A percentile compares a stretch with the other conserved stretches of the same genome.
phyloP scores from a whole-genome alignment of 805 yeast species.

The Ogataea henricii region DNA sequence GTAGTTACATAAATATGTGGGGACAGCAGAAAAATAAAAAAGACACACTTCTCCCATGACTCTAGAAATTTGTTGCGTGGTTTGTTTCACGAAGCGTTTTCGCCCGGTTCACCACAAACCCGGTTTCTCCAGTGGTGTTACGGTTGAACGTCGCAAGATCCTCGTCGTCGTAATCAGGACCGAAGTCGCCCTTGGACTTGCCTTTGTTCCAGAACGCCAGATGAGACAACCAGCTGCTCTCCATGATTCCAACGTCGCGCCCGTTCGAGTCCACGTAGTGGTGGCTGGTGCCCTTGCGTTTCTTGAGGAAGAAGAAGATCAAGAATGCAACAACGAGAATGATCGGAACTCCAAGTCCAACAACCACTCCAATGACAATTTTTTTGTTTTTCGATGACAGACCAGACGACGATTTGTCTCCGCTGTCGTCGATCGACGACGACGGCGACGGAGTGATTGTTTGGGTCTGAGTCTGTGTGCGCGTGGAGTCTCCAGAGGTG shows the following conservation, averaged over 20 bases:
- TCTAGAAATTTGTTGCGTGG: conserved; percentile 29
- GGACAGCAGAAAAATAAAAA: neutral
- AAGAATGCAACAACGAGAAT: conserved; percentile 36
- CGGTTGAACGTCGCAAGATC: conserved; percentile 18
- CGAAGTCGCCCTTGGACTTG: conserved; percentile 26
- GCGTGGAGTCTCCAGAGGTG: conserved; percentile 2
- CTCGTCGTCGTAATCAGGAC: conserved; percentile 26
- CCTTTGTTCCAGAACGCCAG: conserved; percentile 30
- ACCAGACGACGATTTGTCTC: conserved; percentile 35
- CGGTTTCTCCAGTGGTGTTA: conserved; percentile 26
- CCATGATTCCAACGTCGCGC: conserved; percentile 33
- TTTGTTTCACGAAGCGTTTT: conserved; percentile 31
- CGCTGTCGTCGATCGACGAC: conserved; percentile 20
- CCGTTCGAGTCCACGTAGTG: conserved; percentile 40
- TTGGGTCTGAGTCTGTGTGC: conserved; percentile 8
- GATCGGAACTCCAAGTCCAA: conserved; percentile 70
- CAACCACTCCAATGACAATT: conserved; percentile 67
- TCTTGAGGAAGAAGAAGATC: conserved; percentile 18
- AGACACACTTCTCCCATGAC: neutral
- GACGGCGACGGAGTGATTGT: conserved; percentile 32
- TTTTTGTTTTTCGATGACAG: conserved; percentile 50
- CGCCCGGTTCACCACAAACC: conserved; percentile 35
- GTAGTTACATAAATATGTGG: conserved; percentile 1
- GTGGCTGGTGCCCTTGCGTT: conserved; percentile 20
- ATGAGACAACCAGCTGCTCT: conserved; percentile 27